phyloP scores from a whole-genome alignment of 2,329 filamentous ascomycete species.

The Aulographum hederae region DNA sequence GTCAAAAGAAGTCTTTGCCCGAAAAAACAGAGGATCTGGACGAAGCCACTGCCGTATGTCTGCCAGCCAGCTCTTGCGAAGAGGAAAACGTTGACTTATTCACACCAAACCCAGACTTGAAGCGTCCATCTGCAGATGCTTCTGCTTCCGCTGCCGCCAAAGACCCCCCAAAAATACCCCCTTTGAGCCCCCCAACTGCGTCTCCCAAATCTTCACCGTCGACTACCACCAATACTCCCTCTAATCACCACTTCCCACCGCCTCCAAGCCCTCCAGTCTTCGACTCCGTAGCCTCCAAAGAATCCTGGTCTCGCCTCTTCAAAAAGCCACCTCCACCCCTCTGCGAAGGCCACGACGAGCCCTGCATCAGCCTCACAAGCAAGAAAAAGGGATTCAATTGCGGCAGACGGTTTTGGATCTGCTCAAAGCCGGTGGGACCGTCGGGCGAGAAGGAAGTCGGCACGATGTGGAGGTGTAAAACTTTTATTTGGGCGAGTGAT shows the following conservation, averaged over 20 bases:
- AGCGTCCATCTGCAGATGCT: no score
- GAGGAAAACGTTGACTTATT: no score
- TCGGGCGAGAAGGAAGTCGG: conserved; percentile 69
- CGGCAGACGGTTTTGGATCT: conserved; percentile 49
- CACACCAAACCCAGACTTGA: no score
- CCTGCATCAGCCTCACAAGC: conserved; percentile 65
- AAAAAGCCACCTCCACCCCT: conserved; percentile 54
- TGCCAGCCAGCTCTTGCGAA: no score
- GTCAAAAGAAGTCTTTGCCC: no score
- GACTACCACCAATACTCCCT: no score
- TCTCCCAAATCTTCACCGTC: no score
- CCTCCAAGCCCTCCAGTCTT: conserved; percentile 21
- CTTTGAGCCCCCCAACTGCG: no score
- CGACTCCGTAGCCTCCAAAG: conserved; percentile 55
- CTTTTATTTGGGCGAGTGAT: conserved; percentile 57
- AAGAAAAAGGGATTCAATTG: conserved; percentile 81
- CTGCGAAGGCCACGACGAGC: conserved; percentile 71
- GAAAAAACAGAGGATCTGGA: no score
- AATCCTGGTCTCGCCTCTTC: conserved; percentile 75
- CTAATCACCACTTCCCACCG: background rate
- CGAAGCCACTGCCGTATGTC: no score
- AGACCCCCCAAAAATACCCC: no score
- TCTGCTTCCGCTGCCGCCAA: no score
- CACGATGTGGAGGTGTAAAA: conserved; percentile 73
- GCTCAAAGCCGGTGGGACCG: conserved; percentile 59